Base-by-base conservation (phyloP, 2,329 filamentous ascomycete genomes). In the Fusarium clavum region DNA sequence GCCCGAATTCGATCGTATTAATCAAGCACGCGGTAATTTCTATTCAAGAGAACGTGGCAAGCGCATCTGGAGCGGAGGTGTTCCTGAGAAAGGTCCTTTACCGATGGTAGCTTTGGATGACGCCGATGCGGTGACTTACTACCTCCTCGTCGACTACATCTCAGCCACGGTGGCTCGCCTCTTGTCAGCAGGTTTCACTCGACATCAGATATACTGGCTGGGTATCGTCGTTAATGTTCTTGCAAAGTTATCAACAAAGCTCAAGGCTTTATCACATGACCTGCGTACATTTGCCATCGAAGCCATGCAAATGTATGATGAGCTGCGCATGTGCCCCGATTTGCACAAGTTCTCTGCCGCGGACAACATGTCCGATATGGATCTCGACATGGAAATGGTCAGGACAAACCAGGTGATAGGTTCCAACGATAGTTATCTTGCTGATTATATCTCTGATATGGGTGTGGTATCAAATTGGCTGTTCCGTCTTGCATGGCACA, bases 11-110 rank as follows among this genome's bases (percentile, higher is more conserved):
- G 1, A 34, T 16, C 30, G 8, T 9, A 2, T 34, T 9, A 32
- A 29, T 12, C 30, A 16, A 16, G 7, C 4, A 8, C 30, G 8
- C 25, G 25, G 25, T 27, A 3, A 10, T 8, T 3, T 3, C 25
- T 10, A 2, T 10, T 27, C 25, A 10, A 10, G 2, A 1, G 3
- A 3, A 27, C 30, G 8, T 5, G 0, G 0, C 8, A 7, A 16
- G 14, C 14, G 1, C 5, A 34, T 8, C 30, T 3, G 30, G 14
- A 34, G 14, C 1, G 30, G 14, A 16, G 2, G 8, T 2, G 30
- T 3, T 34, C 0, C 30, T 16, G 14, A 34, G 30, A 5, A 9
- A 16, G 30, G 1, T 16, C 8, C 14, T 34, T 3, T 9, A 16
- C 7, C 14, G 8, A 16, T 34, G 14, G 4, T 1, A 2, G 4